These are phyloP conservation scores for Primulina eburnea DNA, from an alignment of 257 asterid species.

Conservation along the genomic window DNA sequence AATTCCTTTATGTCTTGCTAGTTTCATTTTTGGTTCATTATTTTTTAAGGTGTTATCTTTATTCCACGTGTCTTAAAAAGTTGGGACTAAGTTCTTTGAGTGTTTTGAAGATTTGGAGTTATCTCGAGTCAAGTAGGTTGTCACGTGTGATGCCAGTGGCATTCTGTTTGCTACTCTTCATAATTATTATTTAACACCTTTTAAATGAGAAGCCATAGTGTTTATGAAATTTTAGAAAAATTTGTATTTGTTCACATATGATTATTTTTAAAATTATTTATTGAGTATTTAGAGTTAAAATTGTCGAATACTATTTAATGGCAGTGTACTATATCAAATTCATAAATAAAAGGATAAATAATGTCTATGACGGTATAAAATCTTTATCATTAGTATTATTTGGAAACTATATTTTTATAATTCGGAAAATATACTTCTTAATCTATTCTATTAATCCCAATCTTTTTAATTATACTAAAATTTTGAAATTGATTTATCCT, in stretches of 20 bases:
- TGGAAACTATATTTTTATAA: not conserved
- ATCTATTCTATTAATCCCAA: not conserved
- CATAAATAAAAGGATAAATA: not conserved
- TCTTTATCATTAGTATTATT: not conserved
- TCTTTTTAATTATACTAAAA: not conserved
- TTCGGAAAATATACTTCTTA: too few species aligned
- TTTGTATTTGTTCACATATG: not conserved
- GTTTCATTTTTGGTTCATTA: not conserved
- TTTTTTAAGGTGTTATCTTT: not conserved
- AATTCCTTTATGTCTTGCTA: not conserved
- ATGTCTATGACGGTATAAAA: not conserved
- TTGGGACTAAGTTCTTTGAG: not conserved
- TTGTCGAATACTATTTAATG: too few species aligned
- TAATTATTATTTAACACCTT: not conserved
- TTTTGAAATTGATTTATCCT: not conserved
- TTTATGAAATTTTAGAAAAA: too few species aligned
- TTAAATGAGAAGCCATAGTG: not conserved
- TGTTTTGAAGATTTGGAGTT: not conserved
- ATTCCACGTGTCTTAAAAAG: not conserved
- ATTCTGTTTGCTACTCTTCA: not conserved
- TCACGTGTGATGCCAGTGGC: not conserved
- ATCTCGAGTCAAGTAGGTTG: not conserved
- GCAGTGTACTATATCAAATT: not conserved
- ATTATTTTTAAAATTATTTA: too few species aligned
- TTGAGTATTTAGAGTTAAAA: too few species aligned